These are phyloP conservation scores for Marasmius tenuissimus DNA, from an alignment of 1,284 basidiomycete species.

Conservation along the genomic window DNA sequence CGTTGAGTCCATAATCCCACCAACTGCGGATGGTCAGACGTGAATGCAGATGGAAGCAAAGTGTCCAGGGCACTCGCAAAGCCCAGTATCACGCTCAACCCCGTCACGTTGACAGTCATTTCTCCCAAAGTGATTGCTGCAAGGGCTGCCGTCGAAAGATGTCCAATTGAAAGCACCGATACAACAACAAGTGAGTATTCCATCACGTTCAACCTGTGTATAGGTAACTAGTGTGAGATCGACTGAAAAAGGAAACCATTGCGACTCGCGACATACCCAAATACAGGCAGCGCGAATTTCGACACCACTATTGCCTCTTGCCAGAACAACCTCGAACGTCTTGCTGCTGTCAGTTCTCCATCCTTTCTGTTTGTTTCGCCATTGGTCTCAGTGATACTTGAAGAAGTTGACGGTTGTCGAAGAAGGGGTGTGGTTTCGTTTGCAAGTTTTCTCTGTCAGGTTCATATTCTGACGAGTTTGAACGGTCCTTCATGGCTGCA, in stretches of 20 bases:
- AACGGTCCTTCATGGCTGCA: neutral
- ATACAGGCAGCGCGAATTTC: constrained; percentile 9
- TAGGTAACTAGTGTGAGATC: neutral
- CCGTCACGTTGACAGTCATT: constrained; percentile 16
- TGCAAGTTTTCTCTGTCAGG: too few relatives aligned
- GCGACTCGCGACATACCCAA: constrained; percentile 4
- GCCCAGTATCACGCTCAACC: constrained; percentile 14
- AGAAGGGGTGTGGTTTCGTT: neutral
- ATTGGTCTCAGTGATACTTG: too few relatives aligned
- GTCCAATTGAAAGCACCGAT: constrained; percentile 14
- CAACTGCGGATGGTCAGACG: constrained; percentile 13
- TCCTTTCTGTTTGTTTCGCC: neutral
- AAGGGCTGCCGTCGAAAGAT: constrained; percentile 10
- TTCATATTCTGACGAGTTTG: neutral
- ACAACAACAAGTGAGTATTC: constrained; percentile 14
- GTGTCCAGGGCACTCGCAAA: constrained; percentile 18
- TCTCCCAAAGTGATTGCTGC: constrained; percentile 15
- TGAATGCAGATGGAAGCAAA: constrained; percentile 17
- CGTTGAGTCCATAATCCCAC: constrained; percentile 19
- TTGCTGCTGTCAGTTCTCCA: neutral
- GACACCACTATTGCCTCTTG: neutral
- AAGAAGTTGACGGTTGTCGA: neutral
- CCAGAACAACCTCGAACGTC: neutral
- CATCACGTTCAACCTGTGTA: constrained; percentile 11
- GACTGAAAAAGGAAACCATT: neutral